phyloP scores from a whole-genome alignment of 169 alveolate species.

The Cryptosporidium xiaoi region DNA sequence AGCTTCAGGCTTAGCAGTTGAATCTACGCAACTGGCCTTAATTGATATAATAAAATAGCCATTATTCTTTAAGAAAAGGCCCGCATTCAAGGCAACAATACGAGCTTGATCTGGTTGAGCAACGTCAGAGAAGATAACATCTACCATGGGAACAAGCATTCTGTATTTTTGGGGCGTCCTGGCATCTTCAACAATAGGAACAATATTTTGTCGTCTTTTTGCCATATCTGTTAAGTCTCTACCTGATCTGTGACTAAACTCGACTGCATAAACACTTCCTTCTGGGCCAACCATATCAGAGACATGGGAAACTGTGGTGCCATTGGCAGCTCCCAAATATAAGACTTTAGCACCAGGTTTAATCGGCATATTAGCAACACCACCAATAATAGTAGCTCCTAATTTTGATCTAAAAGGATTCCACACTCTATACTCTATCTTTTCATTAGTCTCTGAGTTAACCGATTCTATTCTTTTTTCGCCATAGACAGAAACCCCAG shows the following conservation, averaged over 20 bases:
- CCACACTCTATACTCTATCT: conserved; percentile 99
- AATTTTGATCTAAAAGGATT: conserved; percentile 98
- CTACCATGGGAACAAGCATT: conserved; percentile 98
- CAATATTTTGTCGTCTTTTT: conserved; percentile 96
- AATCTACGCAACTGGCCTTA: conserved; percentile 98
- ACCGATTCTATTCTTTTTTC: conserved; percentile 96
- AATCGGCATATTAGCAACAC: conserved; percentile 96
- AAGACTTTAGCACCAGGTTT: conserved; percentile 97
- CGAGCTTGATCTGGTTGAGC: conserved; percentile 99
- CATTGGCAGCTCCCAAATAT: conserved; percentile 98
- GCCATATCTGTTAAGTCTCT: conserved; percentile 99
- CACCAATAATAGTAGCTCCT: conserved; percentile 98
- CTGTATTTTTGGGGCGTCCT: conserved; percentile 97
- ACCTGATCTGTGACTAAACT: conserved; percentile 97
- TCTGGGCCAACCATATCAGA: conserved; percentile 99
- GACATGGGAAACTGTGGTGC: conserved; percentile 99
- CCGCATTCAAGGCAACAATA: conserved; percentile 95
- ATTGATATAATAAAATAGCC: conserved; percentile 98
- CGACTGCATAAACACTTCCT: conserved; percentile 99
- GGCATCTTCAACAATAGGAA: conserved; percentile 99
- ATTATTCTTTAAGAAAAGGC: conserved; percentile 94
- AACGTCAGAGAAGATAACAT: conserved; percentile 98
- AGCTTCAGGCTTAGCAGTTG: conserved; percentile 97
- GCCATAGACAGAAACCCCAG: conserved; percentile 99
- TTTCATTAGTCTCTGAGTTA: conserved; percentile 88